Conservation (phyloP, 2,329 filamentous ascomycete genomes). For the Metarhizium robertsii region DNA sequence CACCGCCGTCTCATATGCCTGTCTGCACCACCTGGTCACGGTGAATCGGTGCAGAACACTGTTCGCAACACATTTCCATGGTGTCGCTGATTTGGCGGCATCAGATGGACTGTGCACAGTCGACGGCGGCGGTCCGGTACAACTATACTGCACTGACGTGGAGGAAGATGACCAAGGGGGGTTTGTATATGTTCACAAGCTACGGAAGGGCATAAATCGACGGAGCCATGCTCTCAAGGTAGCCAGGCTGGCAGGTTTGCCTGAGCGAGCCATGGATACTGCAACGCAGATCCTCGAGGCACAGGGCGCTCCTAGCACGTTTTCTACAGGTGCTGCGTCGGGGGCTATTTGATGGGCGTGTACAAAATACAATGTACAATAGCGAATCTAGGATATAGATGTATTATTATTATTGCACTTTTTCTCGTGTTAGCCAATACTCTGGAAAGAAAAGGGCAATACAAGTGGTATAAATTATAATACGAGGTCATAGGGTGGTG, state of each 20-base stretch:
- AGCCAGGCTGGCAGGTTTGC: slow-evolving; percentile 76
- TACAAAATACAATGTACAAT: slow-evolving; percentile 5
- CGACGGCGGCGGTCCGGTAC: slow-evolving; percentile 38
- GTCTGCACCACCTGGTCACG: slow-evolving; percentile 71
- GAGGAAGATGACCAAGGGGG: slow-evolving; percentile 59
- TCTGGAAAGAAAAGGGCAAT: slow-evolving; percentile 15
- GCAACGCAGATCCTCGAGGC: slow-evolving; percentile 48
- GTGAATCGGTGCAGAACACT: slow-evolving; percentile 71
- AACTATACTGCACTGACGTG: slow-evolving; percentile 83
- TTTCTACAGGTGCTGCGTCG: neutral
- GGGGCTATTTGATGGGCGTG: neutral
- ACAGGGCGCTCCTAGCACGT: neutral
- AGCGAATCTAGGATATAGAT: slow-evolving; percentile 4
- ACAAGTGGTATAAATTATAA: slow-evolving; percentile 13
- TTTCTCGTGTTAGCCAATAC: slow-evolving; percentile 28
- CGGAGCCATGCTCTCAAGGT: slow-evolving; percentile 91
- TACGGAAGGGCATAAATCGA: slow-evolving; percentile 74
- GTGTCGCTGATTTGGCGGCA: slow-evolving; percentile 65
- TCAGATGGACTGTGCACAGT: slow-evolving; percentile 33
- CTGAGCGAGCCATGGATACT: slow-evolving; percentile 59
- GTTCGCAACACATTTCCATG: slow-evolving; percentile 94
- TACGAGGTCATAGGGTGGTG: slow-evolving; percentile 46
- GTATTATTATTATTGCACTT: slow-evolving; percentile 8
- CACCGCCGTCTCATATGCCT: slow-evolving; percentile 80
- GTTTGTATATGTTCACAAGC: slow-evolving; percentile 79